These are phyloP conservation scores for Ophiocordyceps camponoti-rufipedis DNA, from an alignment of 2,329 filamentous ascomycete species.

Conservation along the genomic window DNA sequence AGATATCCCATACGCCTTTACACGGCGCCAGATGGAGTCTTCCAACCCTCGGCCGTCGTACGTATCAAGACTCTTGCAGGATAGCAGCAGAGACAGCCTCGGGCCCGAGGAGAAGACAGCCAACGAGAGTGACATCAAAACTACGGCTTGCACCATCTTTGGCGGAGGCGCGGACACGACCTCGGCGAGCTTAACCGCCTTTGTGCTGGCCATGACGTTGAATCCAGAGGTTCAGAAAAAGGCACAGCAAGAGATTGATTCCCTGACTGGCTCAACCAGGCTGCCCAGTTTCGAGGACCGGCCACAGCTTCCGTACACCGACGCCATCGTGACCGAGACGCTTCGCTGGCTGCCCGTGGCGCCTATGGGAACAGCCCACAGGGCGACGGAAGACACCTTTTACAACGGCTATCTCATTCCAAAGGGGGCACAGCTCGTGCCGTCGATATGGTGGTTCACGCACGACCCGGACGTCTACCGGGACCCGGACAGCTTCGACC, in stretches of 20 bases:
- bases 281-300: conserved; percentile 24
- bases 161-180: conserved; percentile 5
- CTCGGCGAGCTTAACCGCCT: conserved; percentile 4
- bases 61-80: not conserved
- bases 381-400: conserved; percentile 11
- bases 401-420: conserved; percentile 10
- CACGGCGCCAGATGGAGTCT: not conserved
- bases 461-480: conserved; percentile 53
- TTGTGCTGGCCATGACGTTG: conserved; percentile 27
- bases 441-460: conserved; percentile 18
- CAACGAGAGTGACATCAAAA: conserved; percentile 1
- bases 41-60: not conserved
- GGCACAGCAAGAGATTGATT: conserved; percentile 22
- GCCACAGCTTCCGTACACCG: conserved; percentile 22
- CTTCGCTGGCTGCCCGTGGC: conserved; percentile 13
- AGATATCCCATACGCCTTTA: not conserved
- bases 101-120: not conserved
- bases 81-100: not conserved
- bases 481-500: conserved; percentile 13
- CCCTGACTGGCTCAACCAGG: conserved; percentile 20
- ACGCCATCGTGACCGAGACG: conserved; percentile 12
- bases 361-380: conserved; percentile 19
- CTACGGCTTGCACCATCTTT: conserved; percentile 1
- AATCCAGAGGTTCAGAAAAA: conserved; percentile 20
- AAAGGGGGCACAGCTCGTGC: conserved; percentile 8